Percentiles rank a stretch among this genome's conserved stretches.
phyloP scores from a whole-genome alignment of 352 stramenopile species.

The Ophiocytium majus region DNA sequence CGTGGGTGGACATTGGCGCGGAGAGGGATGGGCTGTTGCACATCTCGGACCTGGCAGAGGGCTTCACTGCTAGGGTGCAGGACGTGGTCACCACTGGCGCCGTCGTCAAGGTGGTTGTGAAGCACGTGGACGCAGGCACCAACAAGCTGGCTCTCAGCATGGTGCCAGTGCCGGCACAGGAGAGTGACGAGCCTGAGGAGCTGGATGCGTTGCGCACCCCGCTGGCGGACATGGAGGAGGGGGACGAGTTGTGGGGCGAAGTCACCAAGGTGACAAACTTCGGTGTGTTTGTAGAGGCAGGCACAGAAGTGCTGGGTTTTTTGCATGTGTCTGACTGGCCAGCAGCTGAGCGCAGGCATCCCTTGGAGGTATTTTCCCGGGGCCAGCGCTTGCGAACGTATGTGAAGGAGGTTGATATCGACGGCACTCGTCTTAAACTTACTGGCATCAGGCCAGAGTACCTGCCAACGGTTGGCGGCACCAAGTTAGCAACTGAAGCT shows the following conservation, averaged over 20 bases:
- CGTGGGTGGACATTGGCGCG: conserved; percentile 56
- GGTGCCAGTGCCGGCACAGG: conserved; percentile 66
- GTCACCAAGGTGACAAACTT: conserved; percentile 55
- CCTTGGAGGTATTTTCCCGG: not conserved
- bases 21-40: conserved; percentile 63
- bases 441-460: not conserved
- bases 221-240: conserved; percentile 36
- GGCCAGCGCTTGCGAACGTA: conserved; percentile 43
- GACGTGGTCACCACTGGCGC: conserved; percentile 60
- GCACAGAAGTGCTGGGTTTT: conserved; percentile 54
- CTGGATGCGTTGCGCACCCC: no score
- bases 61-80: conserved; percentile 41
- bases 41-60: conserved; percentile 56
- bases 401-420: conserved; percentile 12
- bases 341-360: not conserved
- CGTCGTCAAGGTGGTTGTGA: conserved; percentile 70
- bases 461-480: not conserved
- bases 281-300: conserved; percentile 55
- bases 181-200: conserved; percentile 13
- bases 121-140: conserved; percentile 71
- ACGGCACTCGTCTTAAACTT: not conserved
- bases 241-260: conserved; percentile 51
- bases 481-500: no score
- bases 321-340: conserved; percentile 54
- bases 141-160: conserved; percentile 73